phyloP scores from a whole-genome alignment of 2,329 filamentous ascomycete genomes.

The Colletotrichum tofieldiae region DNA sequence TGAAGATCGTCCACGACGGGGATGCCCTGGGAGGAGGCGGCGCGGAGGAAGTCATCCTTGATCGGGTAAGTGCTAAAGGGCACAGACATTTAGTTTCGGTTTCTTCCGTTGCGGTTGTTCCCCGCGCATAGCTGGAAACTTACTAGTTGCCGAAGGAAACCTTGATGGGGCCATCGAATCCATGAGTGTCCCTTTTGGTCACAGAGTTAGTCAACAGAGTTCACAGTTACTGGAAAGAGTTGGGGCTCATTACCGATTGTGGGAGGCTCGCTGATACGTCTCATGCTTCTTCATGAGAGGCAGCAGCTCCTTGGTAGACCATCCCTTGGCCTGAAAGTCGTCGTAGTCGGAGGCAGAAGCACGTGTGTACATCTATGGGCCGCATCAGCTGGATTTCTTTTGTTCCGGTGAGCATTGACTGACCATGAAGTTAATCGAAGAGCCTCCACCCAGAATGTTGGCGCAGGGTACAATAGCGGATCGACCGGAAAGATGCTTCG shows the following conservation, averaged over 20 bases:
- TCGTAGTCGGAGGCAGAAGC: slow-evolving; percentile 82
- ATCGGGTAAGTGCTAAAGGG: slow-evolving; percentile 77
- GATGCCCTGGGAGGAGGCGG: slow-evolving; percentile 81
- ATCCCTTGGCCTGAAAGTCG: slow-evolving; percentile 85
- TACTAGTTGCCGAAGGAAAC: slow-evolving; percentile 84
- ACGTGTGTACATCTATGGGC: slow-evolving; percentile 78
- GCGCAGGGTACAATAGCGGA: slow-evolving; percentile 83
- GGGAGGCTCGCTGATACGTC: slow-evolving; percentile 79
- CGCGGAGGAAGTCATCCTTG: slow-evolving; percentile 85
- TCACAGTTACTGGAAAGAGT: not conserved
- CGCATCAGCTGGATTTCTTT: slow-evolving; percentile 36
- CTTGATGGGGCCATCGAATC: slow-evolving; percentile 86
- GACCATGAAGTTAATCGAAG: slow-evolving; percentile 85
- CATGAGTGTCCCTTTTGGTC: slow-evolving; percentile 73
- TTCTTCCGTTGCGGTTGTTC: not conserved
- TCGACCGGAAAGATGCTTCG: slow-evolving; percentile 79
- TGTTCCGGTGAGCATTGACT: slow-evolving; percentile 3
- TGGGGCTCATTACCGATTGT: slow-evolving; percentile 64
- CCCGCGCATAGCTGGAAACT: slow-evolving; percentile 13
- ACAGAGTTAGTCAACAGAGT: slow-evolving; percentile 3
- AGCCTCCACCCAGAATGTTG: slow-evolving; percentile 80
- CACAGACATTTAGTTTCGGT: slow-evolving; percentile 19
- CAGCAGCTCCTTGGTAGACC: slow-evolving; percentile 82
- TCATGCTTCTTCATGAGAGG: slow-evolving; percentile 87
- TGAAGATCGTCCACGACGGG: slow-evolving; percentile 83